Conservation (phyloP, 73 alveolate species). For the Effrenium voratum region DNA sequence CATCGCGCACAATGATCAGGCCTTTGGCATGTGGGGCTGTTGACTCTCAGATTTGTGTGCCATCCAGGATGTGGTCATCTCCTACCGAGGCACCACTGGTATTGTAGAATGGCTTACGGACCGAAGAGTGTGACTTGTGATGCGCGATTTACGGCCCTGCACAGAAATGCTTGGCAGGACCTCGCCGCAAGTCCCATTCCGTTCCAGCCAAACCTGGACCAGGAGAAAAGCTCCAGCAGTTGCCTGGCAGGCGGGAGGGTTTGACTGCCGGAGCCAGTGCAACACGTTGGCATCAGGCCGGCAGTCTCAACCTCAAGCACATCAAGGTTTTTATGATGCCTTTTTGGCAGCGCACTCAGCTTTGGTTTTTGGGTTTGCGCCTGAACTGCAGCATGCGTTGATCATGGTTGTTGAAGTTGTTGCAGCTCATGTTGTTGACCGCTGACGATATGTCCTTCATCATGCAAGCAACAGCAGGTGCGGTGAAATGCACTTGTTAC, state of each 20-base stretch:
- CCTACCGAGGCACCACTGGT: slow-evolving; percentile 88
- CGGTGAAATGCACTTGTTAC: no score
- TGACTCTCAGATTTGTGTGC: background rate
- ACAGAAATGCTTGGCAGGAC: slow-evolving; percentile 3
- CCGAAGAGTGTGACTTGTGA: background rate
- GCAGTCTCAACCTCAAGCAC: slow-evolving; percentile 58
- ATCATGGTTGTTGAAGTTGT: no score
- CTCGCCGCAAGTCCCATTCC: slow-evolving; percentile 81
- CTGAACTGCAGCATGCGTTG: no score
- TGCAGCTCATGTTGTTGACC: no score
- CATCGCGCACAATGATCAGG: slow-evolving; percentile 90
- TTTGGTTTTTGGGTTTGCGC: no score
- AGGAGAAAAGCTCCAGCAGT: slow-evolving; percentile 15
- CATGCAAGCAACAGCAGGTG: no score
- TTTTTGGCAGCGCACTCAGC: slow-evolving; percentile 16
- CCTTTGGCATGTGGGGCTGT: background rate
- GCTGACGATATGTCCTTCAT: no score
- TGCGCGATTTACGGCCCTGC: background rate
- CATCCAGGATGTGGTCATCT: slow-evolving; percentile 70
- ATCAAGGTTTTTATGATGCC: slow-evolving; percentile 82
- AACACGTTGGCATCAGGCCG: slow-evolving; percentile 2
- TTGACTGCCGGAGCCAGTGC: no score
- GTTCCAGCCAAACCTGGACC: slow-evolving; percentile 57
- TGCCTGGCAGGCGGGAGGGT: no score
- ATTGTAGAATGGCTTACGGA: slow-evolving; percentile 93